phyloP scores from a whole-genome alignment of 1,139 yeast species.

The Blastobotrys illinoisensis region DNA sequence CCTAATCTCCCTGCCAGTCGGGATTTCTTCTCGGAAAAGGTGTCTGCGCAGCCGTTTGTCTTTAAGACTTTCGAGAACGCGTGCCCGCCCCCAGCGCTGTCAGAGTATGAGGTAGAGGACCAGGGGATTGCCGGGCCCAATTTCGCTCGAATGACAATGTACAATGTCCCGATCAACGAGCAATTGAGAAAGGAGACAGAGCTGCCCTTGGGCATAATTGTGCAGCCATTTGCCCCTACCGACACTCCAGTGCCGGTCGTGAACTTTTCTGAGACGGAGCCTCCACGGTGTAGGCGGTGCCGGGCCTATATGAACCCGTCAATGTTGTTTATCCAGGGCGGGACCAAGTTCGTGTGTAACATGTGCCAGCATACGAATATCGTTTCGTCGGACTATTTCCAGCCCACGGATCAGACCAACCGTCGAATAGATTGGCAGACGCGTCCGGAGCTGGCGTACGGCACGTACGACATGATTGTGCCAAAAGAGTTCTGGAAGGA shows the following conservation, averaged over 20 bases:
- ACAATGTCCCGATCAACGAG: conserved; percentile 75
- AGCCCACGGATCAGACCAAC: conserved; percentile 58
- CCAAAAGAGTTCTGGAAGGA: conserved; percentile 64
- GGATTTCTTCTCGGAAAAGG: not conserved
- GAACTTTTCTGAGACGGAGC: conserved; percentile 57
- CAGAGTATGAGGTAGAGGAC: conserved; percentile 64
- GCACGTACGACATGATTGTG: conserved; percentile 81
- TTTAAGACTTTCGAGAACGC: conserved; percentile 71
- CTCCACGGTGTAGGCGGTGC: conserved; percentile 88
- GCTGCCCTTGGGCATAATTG: conserved; percentile 73
- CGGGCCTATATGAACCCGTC: conserved; percentile 85
- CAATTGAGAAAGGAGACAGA: conserved; percentile 63
- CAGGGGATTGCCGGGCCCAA: conserved; percentile 84
- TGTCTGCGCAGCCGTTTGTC: conserved; percentile 20
- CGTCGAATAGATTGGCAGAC: conserved; percentile 56
- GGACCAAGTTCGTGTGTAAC: conserved; percentile 71
- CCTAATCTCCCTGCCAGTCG: not conserved
- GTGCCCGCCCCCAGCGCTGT: conserved; percentile 77
- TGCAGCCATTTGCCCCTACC: conserved; percentile 71
- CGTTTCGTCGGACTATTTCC: conserved; percentile 61
- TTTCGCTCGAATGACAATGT: conserved; percentile 73
- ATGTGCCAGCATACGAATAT: conserved; percentile 76
- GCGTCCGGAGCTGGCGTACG: conserved; percentile 74
- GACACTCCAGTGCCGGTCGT: conserved; percentile 54
- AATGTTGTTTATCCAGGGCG: conserved; percentile 59